Evolutionary conservation across 495 filamentous ascomycete genomes (phyloP).

Genomic region (Letharia lupina): DNA sequence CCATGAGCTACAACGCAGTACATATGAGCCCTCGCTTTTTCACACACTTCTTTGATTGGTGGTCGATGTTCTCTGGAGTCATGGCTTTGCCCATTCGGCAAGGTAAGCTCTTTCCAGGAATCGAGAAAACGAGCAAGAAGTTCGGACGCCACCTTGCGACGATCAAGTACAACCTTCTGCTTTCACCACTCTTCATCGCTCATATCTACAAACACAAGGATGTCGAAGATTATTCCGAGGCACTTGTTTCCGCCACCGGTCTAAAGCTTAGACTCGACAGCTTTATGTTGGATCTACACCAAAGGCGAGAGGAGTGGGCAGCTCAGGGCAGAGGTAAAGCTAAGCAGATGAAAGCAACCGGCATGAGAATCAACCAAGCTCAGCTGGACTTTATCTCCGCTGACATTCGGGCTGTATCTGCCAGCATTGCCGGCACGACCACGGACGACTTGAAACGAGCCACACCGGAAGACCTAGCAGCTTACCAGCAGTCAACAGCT

Average conservation of each 20-base stretch:
- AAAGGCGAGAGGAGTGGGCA: constrained; percentile 83
- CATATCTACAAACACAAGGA: constrained; percentile 99
- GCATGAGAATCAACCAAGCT: constrained; percentile 90
- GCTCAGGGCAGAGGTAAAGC: constrained; percentile 64
- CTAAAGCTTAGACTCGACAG: constrained; percentile 90
- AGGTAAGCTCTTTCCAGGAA: constrained; percentile 78
- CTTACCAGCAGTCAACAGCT: constrained; percentile 44
- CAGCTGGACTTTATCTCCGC: constrained; percentile 87
- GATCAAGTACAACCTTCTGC: constrained; percentile 89
- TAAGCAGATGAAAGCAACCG: constrained; percentile 68
- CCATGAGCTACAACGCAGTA: constrained; percentile 86
- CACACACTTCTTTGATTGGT: constrained; percentile 97
- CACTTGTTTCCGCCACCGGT: constrained; percentile 80
- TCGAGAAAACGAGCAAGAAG: constrained; percentile 95
- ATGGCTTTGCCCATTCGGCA: constrained; percentile 94
- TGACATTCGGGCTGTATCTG: constrained; percentile 89
- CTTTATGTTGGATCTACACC: constrained; percentile 92
- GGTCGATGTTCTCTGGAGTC: constrained; percentile 87
- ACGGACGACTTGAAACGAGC: constrained; percentile 61
- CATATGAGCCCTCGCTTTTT: constrained; percentile 93
- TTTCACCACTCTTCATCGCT: constrained; percentile 87
- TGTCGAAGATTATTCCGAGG: constrained; percentile 72
- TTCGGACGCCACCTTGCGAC: constrained; percentile 94
- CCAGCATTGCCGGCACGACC: constrained; percentile 72
- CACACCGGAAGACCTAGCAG: constrained; percentile 49